Evolutionary conservation across 768 basidiomycete genomes (phyloP).

Genomic region (Cubamyces sp.): DNA sequence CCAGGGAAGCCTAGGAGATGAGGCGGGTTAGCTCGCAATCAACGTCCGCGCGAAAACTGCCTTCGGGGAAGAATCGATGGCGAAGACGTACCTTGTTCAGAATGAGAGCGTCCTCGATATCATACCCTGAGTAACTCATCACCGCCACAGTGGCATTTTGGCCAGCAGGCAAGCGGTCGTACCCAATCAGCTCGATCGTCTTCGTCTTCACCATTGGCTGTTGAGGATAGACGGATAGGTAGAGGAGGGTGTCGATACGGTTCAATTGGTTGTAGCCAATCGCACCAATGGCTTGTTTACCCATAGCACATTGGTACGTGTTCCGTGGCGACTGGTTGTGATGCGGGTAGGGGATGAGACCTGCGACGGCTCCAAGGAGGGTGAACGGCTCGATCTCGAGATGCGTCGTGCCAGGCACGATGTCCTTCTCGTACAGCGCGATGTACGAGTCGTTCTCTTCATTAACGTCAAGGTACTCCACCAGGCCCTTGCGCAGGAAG

Average conservation of each 20-base stretch:
- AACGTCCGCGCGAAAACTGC: not conserved
- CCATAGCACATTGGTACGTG: constrained; percentile 99
- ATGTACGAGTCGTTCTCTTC: constrained; percentile 99
- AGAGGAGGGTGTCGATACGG: constrained; percentile 97
- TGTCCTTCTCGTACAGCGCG: constrained; percentile 89
- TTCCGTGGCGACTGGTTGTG: constrained; percentile 99
- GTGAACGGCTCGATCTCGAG: constrained; percentile 99
- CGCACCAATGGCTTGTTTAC: constrained; percentile 98
- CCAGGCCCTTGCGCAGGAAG: constrained; percentile 88
- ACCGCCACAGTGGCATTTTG: constrained; percentile 99
- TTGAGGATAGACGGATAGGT: constrained; percentile 96
- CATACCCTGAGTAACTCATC: constrained; percentile 99
- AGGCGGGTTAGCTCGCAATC: constrained; percentile 7
- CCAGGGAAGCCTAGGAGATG: constrained; percentile 79
- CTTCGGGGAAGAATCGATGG: constrained; percentile 1
- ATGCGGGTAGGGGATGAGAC: constrained; percentile 98
- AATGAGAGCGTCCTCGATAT: constrained; percentile 98
- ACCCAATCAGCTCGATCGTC: constrained; percentile 95
- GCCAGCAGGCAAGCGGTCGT: constrained; percentile 95
- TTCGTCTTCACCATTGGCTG: constrained; percentile 99
- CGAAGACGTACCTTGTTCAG: constrained; percentile 73
- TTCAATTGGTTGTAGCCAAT: constrained; percentile 98
- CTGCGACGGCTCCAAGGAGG: constrained; percentile 94
- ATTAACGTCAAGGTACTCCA: constrained; percentile 98
- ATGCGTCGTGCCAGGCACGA: constrained; percentile 84